phyloP scores from a whole-genome alignment of 78 protist species.

The Guillardia theta region DNA sequence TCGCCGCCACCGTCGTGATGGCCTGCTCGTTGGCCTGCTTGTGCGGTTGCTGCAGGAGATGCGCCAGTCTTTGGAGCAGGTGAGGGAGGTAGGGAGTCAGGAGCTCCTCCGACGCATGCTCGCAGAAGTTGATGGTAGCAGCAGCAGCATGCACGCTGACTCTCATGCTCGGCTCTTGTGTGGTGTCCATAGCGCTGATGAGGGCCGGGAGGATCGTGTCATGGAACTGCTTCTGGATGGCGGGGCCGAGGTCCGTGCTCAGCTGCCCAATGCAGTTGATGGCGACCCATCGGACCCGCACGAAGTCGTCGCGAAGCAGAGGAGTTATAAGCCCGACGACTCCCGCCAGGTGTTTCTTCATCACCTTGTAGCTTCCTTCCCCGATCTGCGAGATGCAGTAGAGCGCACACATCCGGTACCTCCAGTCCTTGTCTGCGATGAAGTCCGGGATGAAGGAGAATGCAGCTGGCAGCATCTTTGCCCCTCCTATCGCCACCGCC shows the following conservation, averaged over 20 bases:
- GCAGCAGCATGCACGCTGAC: slow-evolving; percentile 73
- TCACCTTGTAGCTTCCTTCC: background rate
- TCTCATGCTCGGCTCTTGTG: background rate
- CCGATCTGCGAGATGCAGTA: background rate
- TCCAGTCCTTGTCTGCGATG: background rate
- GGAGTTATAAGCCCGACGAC: background rate
- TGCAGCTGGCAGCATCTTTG: background rate
- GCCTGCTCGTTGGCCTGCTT: background rate
- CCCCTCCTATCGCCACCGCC: background rate
- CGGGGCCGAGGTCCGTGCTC: slow-evolving; percentile 70
- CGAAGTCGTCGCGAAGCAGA: background rate
- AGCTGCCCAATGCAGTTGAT: slow-evolving; percentile 85
- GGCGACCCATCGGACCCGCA: slow-evolving; percentile 71
- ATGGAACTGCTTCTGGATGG: slow-evolving; percentile 43
- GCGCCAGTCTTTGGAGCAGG: background rate
- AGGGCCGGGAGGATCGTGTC: slow-evolving; percentile 54
- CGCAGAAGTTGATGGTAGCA: slow-evolving; percentile 74
- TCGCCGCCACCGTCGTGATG: background rate
- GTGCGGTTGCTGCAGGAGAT: background rate
- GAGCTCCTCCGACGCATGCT: background rate
- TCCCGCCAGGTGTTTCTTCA: background rate
- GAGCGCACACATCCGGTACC: background rate
- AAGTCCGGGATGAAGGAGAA: background rate
- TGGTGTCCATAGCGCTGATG: background rate
- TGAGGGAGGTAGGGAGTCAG: slow-evolving; percentile 58